Conservation (phyloP, 257 asterid genomes). For the Avicennia marina region DNA sequence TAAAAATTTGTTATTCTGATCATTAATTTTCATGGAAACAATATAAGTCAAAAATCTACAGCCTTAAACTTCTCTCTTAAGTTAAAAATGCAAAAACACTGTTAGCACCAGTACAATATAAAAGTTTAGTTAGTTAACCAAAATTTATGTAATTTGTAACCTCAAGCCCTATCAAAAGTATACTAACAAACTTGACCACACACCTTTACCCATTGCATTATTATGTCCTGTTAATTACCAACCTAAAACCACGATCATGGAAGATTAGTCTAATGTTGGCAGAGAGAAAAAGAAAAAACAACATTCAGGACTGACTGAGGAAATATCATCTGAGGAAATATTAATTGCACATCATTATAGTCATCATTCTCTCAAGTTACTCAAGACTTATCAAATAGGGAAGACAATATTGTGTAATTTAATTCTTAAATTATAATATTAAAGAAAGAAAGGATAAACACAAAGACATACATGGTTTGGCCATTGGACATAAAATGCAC, state of each 20-base stretch:
- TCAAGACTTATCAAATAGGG: neutral
- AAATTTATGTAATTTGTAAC: neutral
- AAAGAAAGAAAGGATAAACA: no score
- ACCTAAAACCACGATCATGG: neutral
- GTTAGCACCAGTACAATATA: neutral
- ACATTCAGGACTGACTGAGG: constrained; percentile 1
- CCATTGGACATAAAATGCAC: no score
- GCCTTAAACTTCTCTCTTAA: neutral
- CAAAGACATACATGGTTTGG: no score
- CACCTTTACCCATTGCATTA: neutral
- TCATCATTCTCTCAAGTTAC: constrained; percentile 1
- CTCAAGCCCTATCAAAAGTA: neutral
- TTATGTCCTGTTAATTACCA: neutral
- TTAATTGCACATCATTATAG: neutral
- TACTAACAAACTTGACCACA: neutral
- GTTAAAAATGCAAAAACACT: neutral
- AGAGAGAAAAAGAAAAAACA: neutral
- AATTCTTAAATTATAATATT: no score
- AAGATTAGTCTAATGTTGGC: neutral
- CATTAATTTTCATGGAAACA: no score
- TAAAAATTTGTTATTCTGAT: no score
- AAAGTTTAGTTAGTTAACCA: neutral
- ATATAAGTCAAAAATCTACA: no score
- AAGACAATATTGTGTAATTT: no score
- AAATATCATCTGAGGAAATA: neutral